These are phyloP conservation scores for Neonectria magnoliae DNA, from an alignment of 2,329 filamentous ascomycete genomes.

Conservation along the genomic window DNA sequence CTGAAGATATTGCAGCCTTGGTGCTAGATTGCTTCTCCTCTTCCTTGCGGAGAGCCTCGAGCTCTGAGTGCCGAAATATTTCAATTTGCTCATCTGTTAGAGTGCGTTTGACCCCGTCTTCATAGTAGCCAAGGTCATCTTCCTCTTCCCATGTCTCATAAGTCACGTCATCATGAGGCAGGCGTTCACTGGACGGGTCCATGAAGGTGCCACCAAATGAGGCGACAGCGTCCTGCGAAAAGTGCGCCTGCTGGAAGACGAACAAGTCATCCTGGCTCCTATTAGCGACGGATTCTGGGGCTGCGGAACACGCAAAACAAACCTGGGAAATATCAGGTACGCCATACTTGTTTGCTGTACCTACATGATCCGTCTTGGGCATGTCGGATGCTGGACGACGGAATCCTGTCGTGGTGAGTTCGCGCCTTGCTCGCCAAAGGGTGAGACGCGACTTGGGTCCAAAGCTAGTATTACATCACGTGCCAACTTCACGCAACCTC, in stretches of 20 bases:
- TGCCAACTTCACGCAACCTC: conserved; percentile 21
- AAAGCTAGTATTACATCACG: conserved; percentile 34
- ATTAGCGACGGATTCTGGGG: conserved; percentile 31
- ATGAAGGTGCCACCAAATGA: conserved; percentile 60
- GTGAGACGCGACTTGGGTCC: conserved; percentile 22
- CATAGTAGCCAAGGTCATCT: conserved; percentile 83
- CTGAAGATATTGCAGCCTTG: conserved; percentile 20
- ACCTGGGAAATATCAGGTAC: conserved; percentile 43
- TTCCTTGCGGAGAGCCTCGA: conserved; percentile 74
- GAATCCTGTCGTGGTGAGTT: conserved; percentile 8
- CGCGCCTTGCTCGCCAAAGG: background rate
- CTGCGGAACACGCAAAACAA: conserved; percentile 11
- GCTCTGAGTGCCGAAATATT: conserved; percentile 90
- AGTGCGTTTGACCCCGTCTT: conserved; percentile 87
- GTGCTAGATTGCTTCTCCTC: conserved; percentile 46
- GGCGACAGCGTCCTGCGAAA: conserved; percentile 58
- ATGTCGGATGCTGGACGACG: conserved; percentile 30
- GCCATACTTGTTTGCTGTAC: conserved; percentile 20
- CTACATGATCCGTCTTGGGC: conserved; percentile 31
- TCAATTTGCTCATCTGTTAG: conserved; percentile 91
- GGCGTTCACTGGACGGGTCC: conserved; percentile 42
- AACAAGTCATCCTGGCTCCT: conserved; percentile 65
- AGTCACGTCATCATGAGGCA: conserved; percentile 44
- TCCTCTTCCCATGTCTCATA: conserved; percentile 60
- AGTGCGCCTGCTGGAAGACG: conserved; percentile 69